A percentile compares a stretch with the other conserved stretches of the same genome.
phyloP scores from a whole-genome alignment of 345 rosid genomes.

The Linum trigynum region DNA sequence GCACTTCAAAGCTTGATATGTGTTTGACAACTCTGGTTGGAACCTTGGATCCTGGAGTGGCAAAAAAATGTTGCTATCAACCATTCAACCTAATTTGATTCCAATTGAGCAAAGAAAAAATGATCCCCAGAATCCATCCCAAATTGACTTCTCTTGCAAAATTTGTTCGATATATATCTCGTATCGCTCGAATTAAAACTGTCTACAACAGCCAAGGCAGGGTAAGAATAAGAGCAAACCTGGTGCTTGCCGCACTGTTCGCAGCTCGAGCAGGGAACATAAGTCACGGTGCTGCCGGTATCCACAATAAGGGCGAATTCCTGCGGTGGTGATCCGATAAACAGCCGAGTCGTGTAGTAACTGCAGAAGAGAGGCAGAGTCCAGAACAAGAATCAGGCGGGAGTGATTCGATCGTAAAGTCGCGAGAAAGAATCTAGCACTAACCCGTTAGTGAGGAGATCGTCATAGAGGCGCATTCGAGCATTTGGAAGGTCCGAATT shows the following conservation, averaged over 20 bases:
- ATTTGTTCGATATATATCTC: neutral
- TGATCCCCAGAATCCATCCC: too few species aligned
- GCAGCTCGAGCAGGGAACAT: conserved; percentile 26
- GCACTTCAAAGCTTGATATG: conserved; percentile 14
- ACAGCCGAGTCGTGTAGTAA: conserved; percentile 24
- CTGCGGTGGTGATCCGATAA: conserved; percentile 26
- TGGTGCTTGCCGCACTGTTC: conserved; percentile 24
- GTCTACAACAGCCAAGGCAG: neutral
- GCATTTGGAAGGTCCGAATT: conserved; percentile 40
- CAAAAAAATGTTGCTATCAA: neutral
- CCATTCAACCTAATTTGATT: too few species aligned
- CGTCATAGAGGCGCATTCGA: conserved; percentile 24
- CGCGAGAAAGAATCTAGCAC: neutral
- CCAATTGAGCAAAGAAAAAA: too few species aligned
- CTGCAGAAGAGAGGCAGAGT: conserved; percentile 6
- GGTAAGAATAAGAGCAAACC: conserved; percentile 3
- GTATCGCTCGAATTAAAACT: neutral
- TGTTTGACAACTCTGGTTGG: conserved; percentile 21
- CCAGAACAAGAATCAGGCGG: neutral
- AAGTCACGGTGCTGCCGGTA: conserved; percentile 26
- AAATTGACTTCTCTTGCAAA: neutral
- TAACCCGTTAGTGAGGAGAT: conserved; percentile 26
- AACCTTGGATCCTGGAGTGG: conserved; percentile 26
- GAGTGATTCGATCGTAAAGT: neutral
- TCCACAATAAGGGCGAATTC: conserved; percentile 27